These are phyloP conservation scores for Trichoderma pleuroti DNA, from an alignment of 2,329 filamentous ascomycete species.

Conservation along the genomic window DNA sequence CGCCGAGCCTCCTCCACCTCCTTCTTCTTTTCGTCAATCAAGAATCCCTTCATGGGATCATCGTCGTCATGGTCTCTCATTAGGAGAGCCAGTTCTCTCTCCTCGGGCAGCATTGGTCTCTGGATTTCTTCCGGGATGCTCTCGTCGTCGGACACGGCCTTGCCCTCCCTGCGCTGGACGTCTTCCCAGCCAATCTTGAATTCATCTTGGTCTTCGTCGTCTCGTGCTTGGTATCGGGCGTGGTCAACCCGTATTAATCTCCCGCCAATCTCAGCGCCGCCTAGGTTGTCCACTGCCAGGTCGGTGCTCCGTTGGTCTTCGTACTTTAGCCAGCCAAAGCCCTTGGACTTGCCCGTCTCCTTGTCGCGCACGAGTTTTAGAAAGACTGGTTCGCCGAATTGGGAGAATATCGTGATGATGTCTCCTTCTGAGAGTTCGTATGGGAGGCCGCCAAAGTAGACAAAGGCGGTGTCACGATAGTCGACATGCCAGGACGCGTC, in stretches of 20 bases:
- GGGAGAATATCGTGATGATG: constrained; percentile 92
- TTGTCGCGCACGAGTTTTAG: constrained; percentile 91
- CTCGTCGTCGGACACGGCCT: constrained; percentile 42
- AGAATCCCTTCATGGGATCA: constrained; percentile 92
- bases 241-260: constrained; percentile 85
- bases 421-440: constrained; percentile 95
- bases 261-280: constrained; percentile 78
- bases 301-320: constrained; percentile 96
- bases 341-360: constrained; percentile 90
- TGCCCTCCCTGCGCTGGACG: constrained; percentile 51
- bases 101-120: constrained; percentile 71
- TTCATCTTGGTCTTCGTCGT: constrained; percentile 67
- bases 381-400: constrained; percentile 92
- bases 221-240: constrained; percentile 82
- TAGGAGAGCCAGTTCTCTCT: constrained; percentile 71
- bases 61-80: constrained; percentile 85
- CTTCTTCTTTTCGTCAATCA: constrained; percentile 88
- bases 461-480: constrained; percentile 93
- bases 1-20: constrained; percentile 70
- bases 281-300: constrained; percentile 91
- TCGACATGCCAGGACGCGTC: constrained; percentile 95
- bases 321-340: constrained; percentile 96
- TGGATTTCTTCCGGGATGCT: constrained; percentile 39
- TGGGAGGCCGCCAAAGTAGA: constrained; percentile 92
- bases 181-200: constrained; percentile 58